Percentiles rank a stretch among this genome's conserved stretches.
Evolutionary conservation across 768 basidiomycete genomes (phyloP).

Genomic region (Mycena capillaripes): DNA sequence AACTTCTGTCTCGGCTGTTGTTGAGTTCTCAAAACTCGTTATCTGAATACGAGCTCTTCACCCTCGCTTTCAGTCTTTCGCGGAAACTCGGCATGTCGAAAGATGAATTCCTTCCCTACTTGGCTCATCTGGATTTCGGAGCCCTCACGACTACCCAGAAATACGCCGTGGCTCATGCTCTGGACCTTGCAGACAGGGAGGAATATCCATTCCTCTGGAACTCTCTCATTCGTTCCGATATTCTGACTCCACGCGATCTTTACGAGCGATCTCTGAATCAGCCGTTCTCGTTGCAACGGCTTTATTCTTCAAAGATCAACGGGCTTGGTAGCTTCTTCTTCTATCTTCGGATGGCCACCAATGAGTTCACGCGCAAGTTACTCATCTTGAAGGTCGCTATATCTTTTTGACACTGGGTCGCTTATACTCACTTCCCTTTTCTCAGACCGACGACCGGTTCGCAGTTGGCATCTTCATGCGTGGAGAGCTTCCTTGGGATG

Average conservation of each 20-base stretch:
- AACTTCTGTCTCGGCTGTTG: conserved; percentile 61
- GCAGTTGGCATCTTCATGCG: conserved; percentile 74
- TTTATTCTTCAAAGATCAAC: conserved; percentile 70
- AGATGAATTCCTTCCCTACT: conserved; percentile 56
- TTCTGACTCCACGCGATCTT: conserved; percentile 65
- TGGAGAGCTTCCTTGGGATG: conserved; percentile 70
- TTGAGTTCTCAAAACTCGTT: conserved; percentile 65
- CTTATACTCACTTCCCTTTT: neutral
- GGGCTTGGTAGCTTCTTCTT: conserved; percentile 72
- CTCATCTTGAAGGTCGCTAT: conserved; percentile 66
- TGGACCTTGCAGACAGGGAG: conserved; percentile 52
- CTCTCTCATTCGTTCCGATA: conserved; percentile 72
- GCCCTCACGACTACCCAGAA: conserved; percentile 69
- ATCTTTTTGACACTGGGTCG: neutral
- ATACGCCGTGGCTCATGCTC: conserved; percentile 59
- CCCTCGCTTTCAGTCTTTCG: conserved; percentile 61
- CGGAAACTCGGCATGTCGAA: conserved; percentile 54
- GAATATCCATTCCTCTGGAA: conserved; percentile 72
- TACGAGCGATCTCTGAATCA: conserved; percentile 63
- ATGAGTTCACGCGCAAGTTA: conserved; percentile 71
- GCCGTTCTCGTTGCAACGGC: conserved; percentile 69
- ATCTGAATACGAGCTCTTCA: conserved; percentile 74
- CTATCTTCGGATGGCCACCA: conserved; percentile 67
- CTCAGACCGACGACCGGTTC: conserved; percentile 73
- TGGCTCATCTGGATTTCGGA: conserved; percentile 68